Base-by-base conservation (phyloP, 495 filamentous ascomycete genomes). In the Aspergillus cristatus region DNA sequence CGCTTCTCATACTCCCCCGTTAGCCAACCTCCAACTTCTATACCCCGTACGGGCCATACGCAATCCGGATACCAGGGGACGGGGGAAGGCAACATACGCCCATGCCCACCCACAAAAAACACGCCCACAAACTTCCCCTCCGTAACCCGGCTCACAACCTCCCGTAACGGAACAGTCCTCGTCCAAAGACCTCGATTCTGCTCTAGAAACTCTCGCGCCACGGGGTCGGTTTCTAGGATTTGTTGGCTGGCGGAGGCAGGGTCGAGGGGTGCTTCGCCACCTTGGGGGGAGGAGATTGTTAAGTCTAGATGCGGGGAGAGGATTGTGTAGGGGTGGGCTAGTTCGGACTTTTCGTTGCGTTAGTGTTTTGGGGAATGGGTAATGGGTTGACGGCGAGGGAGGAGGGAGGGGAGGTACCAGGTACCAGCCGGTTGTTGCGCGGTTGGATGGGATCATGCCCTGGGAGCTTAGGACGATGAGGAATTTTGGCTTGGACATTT, bases 381-480 rank as follows among this genome's bases (percentile, higher is more conserved):
- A 7, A 7, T 14, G 6, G n/a, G n/a, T 14, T 32, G 30, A n/a
- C n/a, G n/a, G n/a, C n/a, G n/a, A n/a, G n/a, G n/a, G n/a, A n/a
- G n/a, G n/a, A n/a, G 35, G 17, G 18, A 26, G n/a, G 13, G 28
- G 2, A 47, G 55, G 22, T 52, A 80, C 78, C 45, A 85, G 56
- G 40, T 72, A 85, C 80, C 79, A 84, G 29, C 82, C 81, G 0
- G 79, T 82, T 5, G 67, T 67, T 32, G 65, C 65, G 20, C 65
- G 65, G 8, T 67, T 69, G 34, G 65, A 45, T 18, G 67, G 71
- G 32, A 81, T 62, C n/a, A n/a, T 53, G 40, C 54, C 60, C 46
- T 76, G 63, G 24, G 80, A 84, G 29, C 77, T 81, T 25, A 85
- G 71, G 32, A 85, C 74, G 60, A 84, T 62, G 48, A 86, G 76